These are phyloP conservation scores for Schoenoplectus tabernaemontani DNA, from an alignment of 202 grass and related monocot species.

Conservation along the genomic window DNA sequence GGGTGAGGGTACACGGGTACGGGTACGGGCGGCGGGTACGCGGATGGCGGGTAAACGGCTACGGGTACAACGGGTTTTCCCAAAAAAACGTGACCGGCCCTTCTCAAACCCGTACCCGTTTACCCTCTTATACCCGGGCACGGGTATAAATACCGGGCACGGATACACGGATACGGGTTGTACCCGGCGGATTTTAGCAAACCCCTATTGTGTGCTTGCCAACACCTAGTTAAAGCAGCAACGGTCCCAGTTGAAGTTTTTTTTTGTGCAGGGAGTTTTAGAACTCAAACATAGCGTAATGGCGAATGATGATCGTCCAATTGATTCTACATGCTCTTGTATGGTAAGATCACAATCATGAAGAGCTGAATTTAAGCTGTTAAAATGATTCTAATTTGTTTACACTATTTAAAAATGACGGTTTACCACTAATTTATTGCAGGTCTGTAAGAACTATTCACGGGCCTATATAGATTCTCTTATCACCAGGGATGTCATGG, in stretches of 20 bases:
- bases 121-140: no score
- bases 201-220: background rate
- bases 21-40: no score
- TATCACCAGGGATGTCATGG: conserved; percentile 94
- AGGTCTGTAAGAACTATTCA: conserved; percentile 95
- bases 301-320: conserved; percentile 85
- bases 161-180: no score
- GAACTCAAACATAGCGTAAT: conserved; percentile 88
- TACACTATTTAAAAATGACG: background rate
- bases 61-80: no score
- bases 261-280: conserved; percentile 55
- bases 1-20: no score
- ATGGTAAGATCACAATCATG: conserved; percentile 50
- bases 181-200: no score
- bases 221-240: background rate
- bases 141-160: no score
- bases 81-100: no score
- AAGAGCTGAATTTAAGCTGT: background rate
- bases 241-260: background rate
- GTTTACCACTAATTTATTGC: conserved; percentile 23
- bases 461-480: conserved; percentile 84
- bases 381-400: background rate
- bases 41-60: no score
- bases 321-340: conserved; percentile 82
- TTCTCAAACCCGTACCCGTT: no score